phyloP scores from a whole-genome alignment of 208 protist species.

The Acanthamoeba rhysodes region DNA sequence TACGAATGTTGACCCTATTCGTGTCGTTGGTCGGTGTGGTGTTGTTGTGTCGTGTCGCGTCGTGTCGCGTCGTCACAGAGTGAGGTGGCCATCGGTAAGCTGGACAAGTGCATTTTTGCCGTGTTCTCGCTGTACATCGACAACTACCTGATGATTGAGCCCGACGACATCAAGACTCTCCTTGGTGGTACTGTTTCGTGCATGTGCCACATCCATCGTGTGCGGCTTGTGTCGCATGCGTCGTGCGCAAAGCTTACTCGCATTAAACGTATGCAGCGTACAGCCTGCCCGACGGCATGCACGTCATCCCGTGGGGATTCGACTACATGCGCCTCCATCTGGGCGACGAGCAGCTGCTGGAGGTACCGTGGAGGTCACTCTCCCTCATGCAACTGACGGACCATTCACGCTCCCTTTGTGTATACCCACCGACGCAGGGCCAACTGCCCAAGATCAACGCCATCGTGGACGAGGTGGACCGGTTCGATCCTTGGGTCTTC shows the following conservation, averaged over 20 bases:
- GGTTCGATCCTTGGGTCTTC: slow-evolving; percentile 12
- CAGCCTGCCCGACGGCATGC: background rate
- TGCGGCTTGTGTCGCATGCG: too few species aligned
- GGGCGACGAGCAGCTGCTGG: background rate
- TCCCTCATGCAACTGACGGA: too few species aligned
- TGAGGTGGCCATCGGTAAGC: slow-evolving; percentile 18
- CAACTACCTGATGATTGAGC: slow-evolving; percentile 2
- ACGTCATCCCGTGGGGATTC: slow-evolving; percentile 24
- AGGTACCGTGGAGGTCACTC: background rate
- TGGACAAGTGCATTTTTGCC: slow-evolving; percentile 17
- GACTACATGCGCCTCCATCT: background rate
- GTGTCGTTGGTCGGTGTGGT: background rate
- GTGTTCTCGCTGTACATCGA: slow-evolving; percentile 30
- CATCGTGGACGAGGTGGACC: slow-evolving; percentile 15
- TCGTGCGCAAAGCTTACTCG: background rate
- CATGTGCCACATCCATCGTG: too few species aligned
- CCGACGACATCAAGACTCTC: slow-evolving; percentile 27
- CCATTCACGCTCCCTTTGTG: background rate
- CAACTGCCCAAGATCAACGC: slow-evolving; percentile 66
- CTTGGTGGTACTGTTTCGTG: background rate
- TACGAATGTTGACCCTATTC: background rate
- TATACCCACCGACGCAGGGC: background rate
- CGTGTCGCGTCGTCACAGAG: background rate
- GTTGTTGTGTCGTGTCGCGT: background rate
- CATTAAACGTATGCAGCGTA: too few species aligned